These are phyloP conservation scores for Aspergillus carlsbadensis DNA, from an alignment of 495 filamentous ascomycete genomes.

Conservation along the genomic window DNA sequence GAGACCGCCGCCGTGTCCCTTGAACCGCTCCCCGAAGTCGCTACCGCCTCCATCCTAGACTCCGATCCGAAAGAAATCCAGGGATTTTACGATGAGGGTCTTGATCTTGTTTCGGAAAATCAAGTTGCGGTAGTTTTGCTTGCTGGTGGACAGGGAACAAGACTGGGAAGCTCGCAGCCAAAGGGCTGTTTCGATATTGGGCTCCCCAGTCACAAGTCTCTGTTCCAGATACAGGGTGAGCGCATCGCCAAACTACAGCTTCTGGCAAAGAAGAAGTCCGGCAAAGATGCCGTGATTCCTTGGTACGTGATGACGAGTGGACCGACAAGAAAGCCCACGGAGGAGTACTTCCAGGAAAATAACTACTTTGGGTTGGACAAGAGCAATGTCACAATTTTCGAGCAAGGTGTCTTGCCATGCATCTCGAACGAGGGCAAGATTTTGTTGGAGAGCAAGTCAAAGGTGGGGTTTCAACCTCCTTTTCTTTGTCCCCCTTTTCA, in stretches of 20 bases:
- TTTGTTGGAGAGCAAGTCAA: slow-evolving; percentile 83
- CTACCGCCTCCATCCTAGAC: slow-evolving; percentile 88
- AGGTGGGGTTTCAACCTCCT: too few species aligned
- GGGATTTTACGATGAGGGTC: slow-evolving; percentile 79
- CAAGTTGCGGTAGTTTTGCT: slow-evolving; percentile 95
- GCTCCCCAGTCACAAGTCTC: slow-evolving; percentile 83
- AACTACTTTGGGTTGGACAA: slow-evolving; percentile 85
- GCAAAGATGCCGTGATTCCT: slow-evolving; percentile 70
- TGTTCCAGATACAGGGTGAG: slow-evolving; percentile 98
- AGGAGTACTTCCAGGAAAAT: slow-evolving; percentile 88
- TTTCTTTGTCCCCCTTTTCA: too few species aligned
- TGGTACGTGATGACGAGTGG: slow-evolving; percentile 99
- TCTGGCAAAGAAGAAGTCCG: slow-evolving; percentile 70
- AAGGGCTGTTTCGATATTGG: slow-evolving; percentile 98
- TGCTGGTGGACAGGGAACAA: slow-evolving; percentile 95
- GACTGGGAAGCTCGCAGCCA: slow-evolving; percentile 88
- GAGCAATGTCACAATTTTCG: slow-evolving; percentile 88
- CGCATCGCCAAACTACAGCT: slow-evolving; percentile 84
- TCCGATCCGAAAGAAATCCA: slow-evolving; percentile 77
- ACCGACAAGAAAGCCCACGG: slow-evolving; percentile 87
- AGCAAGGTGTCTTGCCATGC: slow-evolving; percentile 95
- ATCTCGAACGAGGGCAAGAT: slow-evolving; percentile 99
- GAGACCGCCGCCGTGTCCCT: slow-evolving; percentile 55
- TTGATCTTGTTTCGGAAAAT: slow-evolving; percentile 82
- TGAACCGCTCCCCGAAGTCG: slow-evolving; percentile 87